Evolutionary conservation across 805 yeast genomes (phyloP).

Genomic region (Saccharomycopsis vini): DNA sequence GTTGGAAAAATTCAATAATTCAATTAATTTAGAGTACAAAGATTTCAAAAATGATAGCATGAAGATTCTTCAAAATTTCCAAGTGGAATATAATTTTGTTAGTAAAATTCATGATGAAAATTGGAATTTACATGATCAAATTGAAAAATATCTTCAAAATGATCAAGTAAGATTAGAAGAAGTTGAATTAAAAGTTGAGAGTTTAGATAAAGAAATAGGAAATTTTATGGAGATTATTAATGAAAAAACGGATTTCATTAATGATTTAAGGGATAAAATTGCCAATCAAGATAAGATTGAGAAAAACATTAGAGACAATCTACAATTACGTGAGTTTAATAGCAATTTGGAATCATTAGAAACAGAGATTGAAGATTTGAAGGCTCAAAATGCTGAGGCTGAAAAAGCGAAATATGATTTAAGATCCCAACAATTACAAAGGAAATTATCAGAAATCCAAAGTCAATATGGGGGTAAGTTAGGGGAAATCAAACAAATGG

Average conservation of each 20-base stretch:
- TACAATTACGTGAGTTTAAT: slow-evolving; percentile 11
- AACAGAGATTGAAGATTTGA: slow-evolving; percentile 33
- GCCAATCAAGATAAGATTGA: slow-evolving; percentile 15
- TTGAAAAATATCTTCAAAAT: neutral
- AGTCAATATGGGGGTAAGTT: slow-evolving; percentile 63
- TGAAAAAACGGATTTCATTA: neutral
- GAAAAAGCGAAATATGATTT: slow-evolving; percentile 52
- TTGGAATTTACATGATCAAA: neutral
- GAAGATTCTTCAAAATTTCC: neutral
- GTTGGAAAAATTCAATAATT: neutral
- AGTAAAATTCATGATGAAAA: neutral
- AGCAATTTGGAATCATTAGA: slow-evolving; percentile 21
- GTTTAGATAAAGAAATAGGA: slow-evolving; percentile 2
- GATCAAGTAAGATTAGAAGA: neutral
- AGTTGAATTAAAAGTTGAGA: slow-evolving; percentile 5
- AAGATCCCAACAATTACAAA: slow-evolving; percentile 42
- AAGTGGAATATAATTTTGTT: neutral
- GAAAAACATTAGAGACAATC: slow-evolving; percentile 17
- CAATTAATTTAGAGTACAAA: neutral
- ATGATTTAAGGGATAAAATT: slow-evolving; percentile 6
- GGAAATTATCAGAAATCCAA: slow-evolving; percentile 44
- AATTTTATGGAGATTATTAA: neutral
- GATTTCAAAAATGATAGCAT: neutral
- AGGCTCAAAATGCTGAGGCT: slow-evolving; percentile 49
- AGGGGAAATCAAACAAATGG: slow-evolving; percentile 82